Evolutionary conservation across 2,329 filamentous ascomycete species (phyloP).

Genomic region (Xylariales sp.): DNA sequence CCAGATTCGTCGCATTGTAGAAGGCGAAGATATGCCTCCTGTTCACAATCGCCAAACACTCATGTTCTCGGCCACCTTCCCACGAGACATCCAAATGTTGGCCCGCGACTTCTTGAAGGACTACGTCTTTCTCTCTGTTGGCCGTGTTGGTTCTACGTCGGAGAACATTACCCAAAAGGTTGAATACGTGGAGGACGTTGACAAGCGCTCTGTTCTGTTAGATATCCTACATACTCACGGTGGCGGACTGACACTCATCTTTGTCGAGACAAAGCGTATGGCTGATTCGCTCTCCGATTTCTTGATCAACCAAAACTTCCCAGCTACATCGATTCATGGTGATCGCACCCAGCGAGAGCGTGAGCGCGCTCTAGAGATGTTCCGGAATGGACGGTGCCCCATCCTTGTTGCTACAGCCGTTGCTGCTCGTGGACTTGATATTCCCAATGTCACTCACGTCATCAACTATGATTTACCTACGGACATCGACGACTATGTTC

Average conservation of each 20-base stretch:
- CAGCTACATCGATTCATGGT: slow-evolving; percentile 97
- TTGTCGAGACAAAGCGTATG: slow-evolving; percentile 99
- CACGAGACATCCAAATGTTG: slow-evolving; percentile 98
- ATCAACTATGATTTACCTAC: slow-evolving; percentile 99
- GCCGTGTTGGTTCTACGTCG: slow-evolving; percentile 98
- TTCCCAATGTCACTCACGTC: slow-evolving; percentile 95
- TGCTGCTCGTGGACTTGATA: slow-evolving; percentile 90
- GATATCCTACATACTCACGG: slow-evolving; percentile 97
- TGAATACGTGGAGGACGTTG: slow-evolving; percentile 94
- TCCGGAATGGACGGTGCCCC: slow-evolving; percentile 94
- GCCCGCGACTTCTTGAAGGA: slow-evolving; percentile 99
- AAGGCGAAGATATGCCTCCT: slow-evolving; percentile 96
- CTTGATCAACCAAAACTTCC: slow-evolving; percentile 98
- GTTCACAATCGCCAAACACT: slow-evolving; percentile 91
- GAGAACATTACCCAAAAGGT: slow-evolving; percentile 99
- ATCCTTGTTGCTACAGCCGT: slow-evolving; percentile 98
- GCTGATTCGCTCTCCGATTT: slow-evolving; percentile 98
- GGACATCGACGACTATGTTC: slow-evolving; percentile 98
- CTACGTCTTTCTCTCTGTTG: slow-evolving; percentile 98
- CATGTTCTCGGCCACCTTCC: slow-evolving; percentile 99
- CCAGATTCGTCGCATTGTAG: slow-evolving; percentile 97
- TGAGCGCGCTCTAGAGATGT: slow-evolving; percentile 97
- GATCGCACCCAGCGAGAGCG: slow-evolving; percentile 98
- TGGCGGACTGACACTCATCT: slow-evolving; percentile 91
- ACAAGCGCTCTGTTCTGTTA: slow-evolving; percentile 97